phyloP scores from a whole-genome alignment of 2,329 filamentous ascomycete genomes.

The Trichoderma sp. region DNA sequence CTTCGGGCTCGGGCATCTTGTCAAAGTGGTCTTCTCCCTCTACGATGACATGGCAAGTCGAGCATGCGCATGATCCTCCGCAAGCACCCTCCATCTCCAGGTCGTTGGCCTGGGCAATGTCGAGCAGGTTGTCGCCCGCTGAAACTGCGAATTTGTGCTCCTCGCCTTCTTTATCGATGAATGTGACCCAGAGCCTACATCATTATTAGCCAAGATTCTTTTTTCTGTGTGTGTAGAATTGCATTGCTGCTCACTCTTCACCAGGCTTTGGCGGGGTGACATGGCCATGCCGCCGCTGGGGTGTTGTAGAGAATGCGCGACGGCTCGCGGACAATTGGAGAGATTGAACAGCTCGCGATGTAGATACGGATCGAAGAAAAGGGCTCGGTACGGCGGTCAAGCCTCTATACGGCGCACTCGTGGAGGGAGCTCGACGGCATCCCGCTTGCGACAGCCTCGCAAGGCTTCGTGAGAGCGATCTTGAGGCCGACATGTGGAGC shows the following conservation, averaged over 20 bases:
- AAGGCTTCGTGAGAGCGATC: slow-evolving; percentile 37
- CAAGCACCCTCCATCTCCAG: slow-evolving; percentile 99
- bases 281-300: slow-evolving; percentile 69
- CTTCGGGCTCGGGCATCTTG: slow-evolving; percentile 73
- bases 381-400: slow-evolving; percentile 12
- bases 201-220: not conserved
- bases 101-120: slow-evolving; percentile 92
- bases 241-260: slow-evolving; percentile 70
- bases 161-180: slow-evolving; percentile 86
- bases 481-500: slow-evolving; percentile 35
- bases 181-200: slow-evolving; percentile 78
- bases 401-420: slow-evolving; percentile 26
- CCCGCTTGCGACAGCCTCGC: slow-evolving; percentile 35
- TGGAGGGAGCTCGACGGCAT: slow-evolving; percentile 34
- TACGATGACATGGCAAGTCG: slow-evolving; percentile 90
- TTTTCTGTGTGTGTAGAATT: not conserved
- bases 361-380: slow-evolving; percentile 29
- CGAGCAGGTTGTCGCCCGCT: slow-evolving; percentile 88
- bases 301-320: slow-evolving; percentile 66
- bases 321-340: slow-evolving; percentile 26
- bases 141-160: slow-evolving; percentile 76
- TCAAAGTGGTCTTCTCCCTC: slow-evolving; percentile 72
- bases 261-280: slow-evolving; percentile 81
- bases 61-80: slow-evolving; percentile 90
- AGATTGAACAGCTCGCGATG: not conserved